phyloP scores from a whole-genome alignment of 441 rosid species.

The Gossypium trilobum region DNA sequence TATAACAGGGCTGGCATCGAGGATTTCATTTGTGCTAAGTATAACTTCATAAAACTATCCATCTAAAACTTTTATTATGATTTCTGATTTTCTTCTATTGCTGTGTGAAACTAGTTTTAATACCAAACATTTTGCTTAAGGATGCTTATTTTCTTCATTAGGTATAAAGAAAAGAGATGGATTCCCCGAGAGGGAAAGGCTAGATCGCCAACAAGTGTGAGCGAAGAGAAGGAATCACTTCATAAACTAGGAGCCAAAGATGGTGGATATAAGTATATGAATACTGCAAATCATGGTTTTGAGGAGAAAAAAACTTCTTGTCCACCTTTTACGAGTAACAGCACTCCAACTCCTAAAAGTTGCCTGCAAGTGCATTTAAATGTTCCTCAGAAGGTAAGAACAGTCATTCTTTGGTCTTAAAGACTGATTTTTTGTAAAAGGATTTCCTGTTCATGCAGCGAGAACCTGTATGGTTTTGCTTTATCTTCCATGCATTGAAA shows the following conservation, averaged over 20 bases:
- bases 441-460: no score
- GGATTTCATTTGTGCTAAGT: constrained; percentile 72
- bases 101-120: not conserved
- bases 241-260: constrained; percentile 14
- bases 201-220: constrained; percentile 25
- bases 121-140: not conserved
- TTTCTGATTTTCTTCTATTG: constrained; percentile 4
- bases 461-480: no score
- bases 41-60: constrained; percentile 21
- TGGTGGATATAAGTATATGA: constrained; percentile 14
- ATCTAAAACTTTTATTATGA: constrained; percentile 18
- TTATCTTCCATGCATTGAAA: not conserved
- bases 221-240: constrained; percentile 22
- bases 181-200: constrained; percentile 30
- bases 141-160: constrained; percentile 13
- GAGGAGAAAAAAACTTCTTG: constrained; percentile 22
- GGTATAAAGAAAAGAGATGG: constrained; percentile 61
- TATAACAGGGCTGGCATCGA: constrained; percentile 65
- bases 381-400: constrained; percentile 29
- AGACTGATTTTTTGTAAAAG: not conserved
- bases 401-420: not conserved
- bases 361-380: constrained; percentile 15
- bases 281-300: constrained; percentile 18
- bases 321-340: constrained; percentile 13
- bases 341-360: constrained; percentile 17